These are phyloP conservation scores for Ceratocystis eucalypticola DNA, from an alignment of 2,329 filamentous ascomycete genomes.

Conservation along the genomic window DNA sequence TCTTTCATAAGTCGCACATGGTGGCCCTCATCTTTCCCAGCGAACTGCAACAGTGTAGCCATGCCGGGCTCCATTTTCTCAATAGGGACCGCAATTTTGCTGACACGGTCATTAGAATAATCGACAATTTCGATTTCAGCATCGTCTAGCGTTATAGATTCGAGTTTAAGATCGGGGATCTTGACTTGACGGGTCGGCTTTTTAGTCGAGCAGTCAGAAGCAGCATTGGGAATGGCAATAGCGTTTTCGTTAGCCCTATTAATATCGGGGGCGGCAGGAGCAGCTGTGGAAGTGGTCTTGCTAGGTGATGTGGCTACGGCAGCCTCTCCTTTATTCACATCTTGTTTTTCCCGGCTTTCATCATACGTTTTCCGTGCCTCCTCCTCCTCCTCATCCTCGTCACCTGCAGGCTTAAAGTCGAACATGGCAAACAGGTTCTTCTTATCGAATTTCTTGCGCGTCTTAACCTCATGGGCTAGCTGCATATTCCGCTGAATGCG, in stretches of 20 bases:
- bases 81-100: constrained; percentile 23
- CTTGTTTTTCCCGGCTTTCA: neutral
- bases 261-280: neutral
- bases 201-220: constrained; percentile 20
- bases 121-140: constrained; percentile 54
- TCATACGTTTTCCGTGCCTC: constrained; percentile 21
- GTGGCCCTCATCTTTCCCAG: constrained; percentile 23
- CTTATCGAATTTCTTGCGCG: constrained; percentile 81
- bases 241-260: constrained; percentile 24
- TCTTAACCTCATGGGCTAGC: constrained; percentile 75
- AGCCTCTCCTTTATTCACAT: constrained; percentile 8
- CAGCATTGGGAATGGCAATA: constrained; percentile 19
- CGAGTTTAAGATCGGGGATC: constrained; percentile 24
- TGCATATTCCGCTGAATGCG: constrained; percentile 82
- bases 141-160: constrained; percentile 29
- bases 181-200: constrained; percentile 22
- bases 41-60: constrained; percentile 36
- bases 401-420: constrained; percentile 47
- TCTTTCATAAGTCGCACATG: constrained; percentile 26
- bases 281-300: constrained; percentile 18
- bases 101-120: constrained; percentile 23
- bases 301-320: neutral
- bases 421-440: constrained; percentile 72
- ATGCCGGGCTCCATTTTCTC: constrained; percentile 38
- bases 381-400: constrained; percentile 22